These are phyloP conservation scores for Gossypium laxum DNA, from an alignment of 441 rosid species.

Conservation along the genomic window DNA sequence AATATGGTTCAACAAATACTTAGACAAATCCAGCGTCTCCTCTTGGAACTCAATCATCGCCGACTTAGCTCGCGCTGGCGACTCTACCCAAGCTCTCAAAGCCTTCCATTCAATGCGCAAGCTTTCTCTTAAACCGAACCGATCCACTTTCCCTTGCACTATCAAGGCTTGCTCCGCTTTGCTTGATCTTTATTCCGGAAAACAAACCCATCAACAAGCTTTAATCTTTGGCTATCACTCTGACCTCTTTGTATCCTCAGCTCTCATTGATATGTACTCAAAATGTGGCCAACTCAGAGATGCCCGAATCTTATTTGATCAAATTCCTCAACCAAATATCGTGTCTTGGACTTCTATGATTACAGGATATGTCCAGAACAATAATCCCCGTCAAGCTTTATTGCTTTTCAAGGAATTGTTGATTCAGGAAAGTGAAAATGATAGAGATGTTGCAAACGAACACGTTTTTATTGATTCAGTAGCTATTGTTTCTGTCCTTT, in stretches of 20 bases:
- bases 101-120: conserved; percentile 75
- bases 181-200: conserved; percentile 54
- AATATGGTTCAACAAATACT: conserved; percentile 54
- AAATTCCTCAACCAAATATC: conserved; percentile 40
- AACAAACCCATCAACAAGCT: conserved; percentile 76
- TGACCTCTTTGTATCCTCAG: conserved; percentile 47
- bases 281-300: conserved; percentile 39
- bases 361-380: conserved; percentile 55
- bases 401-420: conserved; percentile 55
- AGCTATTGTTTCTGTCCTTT: conserved; percentile 58
- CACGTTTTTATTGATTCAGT: conserved; percentile 41
- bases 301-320: conserved; percentile 52
- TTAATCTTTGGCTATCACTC: conserved; percentile 49
- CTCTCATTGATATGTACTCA: conserved; percentile 50
- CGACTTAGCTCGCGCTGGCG: conserved; percentile 66
- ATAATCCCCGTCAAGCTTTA: conserved; percentile 40
- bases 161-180: conserved; percentile 77
- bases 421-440: conserved; percentile 33
- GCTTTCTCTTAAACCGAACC: conserved; percentile 56
- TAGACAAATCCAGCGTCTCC: conserved; percentile 53
- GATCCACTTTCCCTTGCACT: conserved; percentile 71
- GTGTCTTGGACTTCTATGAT: conserved; percentile 70
- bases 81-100: conserved; percentile 58
- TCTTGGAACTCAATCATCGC: conserved; percentile 81
- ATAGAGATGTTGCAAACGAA: conserved; percentile 16